Evolutionary conservation across 176 grass and related monocot species (phyloP), one percentile per base, ranked within the genome.

Genomic region (Olyra latifolia): DNA sequence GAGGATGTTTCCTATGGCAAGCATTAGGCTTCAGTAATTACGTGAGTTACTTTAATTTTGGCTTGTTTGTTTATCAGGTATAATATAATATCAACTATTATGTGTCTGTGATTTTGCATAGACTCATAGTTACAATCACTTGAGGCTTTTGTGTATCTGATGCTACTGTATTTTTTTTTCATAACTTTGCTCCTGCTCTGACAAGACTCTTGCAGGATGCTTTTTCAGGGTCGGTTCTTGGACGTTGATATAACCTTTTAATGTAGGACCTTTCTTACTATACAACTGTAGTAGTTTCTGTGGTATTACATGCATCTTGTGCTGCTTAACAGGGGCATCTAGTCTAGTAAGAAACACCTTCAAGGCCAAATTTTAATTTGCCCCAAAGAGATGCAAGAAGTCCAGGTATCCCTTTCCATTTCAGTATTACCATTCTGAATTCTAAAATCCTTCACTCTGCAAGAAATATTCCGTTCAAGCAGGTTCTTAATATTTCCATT

Each of bases 331-430:
- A 71, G 38, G 20, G 56, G 39, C 38, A 77, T 53, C 23, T 8
- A 54, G 53, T 53, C 23, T 8, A 54, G 53, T 48, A 82, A 68
- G 24, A 77, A 32, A 32, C 48, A 35, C 52, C 56, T 71, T 45
- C 39, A 53, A 2, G 54, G 9, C 56, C 60, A 25, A 35, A 27
- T 82, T 71, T 38, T 16, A 38, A 32, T 78, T 27, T 7, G 14
- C 38, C 38, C 13, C 10, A 8, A 19, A 20, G 16, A 39, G 60
- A 86, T 23, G 27, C 17, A 14, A 27, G 27, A 10, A 41, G 6
- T 67, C 14, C 50, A 68, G 84, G 84, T 75, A 81, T 59, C 28
- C 32, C 44, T 42, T 62, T 22, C 2, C 10, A 52, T 55, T 20
- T 56, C 17, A 6, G 16, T 16, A 13, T 8, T 16, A 12, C 44